Evolutionary conservation across 768 basidiomycete genomes (phyloP).

Genomic region (Paxillus ammoniavirescens): DNA sequence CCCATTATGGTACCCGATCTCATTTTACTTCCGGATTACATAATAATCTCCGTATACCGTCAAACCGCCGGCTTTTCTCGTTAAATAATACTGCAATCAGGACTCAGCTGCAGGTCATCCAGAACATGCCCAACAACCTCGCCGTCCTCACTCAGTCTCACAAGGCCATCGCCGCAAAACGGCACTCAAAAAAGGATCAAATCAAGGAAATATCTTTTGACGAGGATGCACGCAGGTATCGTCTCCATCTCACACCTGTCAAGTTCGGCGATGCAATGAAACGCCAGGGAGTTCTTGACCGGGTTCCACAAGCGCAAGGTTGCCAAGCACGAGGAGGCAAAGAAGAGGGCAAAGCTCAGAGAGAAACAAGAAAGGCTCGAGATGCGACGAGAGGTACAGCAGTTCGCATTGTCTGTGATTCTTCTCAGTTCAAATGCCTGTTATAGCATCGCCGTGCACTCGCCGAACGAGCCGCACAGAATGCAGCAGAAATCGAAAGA

Average conservation of each 20-base stretch:
- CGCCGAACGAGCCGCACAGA: conserved; percentile 73
- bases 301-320: conserved; percentile 94
- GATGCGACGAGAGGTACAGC: conserved; percentile 70
- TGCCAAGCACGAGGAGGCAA: conserved; percentile 75
- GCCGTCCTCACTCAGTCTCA: conserved; percentile 62
- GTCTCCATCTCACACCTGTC: conserved; percentile 18
- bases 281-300: conserved; percentile 78
- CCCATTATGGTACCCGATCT: conserved; percentile 9
- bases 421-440: conserved; percentile 16
- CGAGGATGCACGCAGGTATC: conserved; percentile 76
- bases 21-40: conserved; percentile 8
- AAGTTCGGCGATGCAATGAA: background rate
- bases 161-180: conserved; percentile 63
- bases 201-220: conserved; percentile 84
- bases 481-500: conserved; percentile 73
- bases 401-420: background rate
- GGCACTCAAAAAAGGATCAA: conserved; percentile 61
- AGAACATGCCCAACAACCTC: conserved; percentile 40
- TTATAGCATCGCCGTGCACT: conserved; percentile 73
- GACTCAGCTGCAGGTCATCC: too few species aligned
- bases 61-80: conserved; percentile 10
- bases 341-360: conserved; percentile 68
- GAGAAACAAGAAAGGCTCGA: conserved; percentile 77
- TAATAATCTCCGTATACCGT: conserved; percentile 2
- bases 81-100: too few species aligned